phyloP scores from a whole-genome alignment of 345 rosid species.

The Heritiera littoralis region DNA sequence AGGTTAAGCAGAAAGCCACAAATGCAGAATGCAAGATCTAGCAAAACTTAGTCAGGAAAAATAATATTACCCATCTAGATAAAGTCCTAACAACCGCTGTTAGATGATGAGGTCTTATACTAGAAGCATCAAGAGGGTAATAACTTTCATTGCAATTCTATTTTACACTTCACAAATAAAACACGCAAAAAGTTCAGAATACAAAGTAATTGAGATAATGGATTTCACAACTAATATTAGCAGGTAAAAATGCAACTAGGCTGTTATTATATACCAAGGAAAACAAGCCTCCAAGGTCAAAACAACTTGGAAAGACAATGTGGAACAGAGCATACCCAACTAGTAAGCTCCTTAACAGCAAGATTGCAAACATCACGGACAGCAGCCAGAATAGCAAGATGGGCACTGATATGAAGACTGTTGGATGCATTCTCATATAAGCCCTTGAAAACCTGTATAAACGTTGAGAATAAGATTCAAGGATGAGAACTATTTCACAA shows the following conservation, averaged over 20 bases:
- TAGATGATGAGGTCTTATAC: background rate
- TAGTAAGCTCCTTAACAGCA: constrained; percentile 92
- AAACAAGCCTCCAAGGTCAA: background rate
- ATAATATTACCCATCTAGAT: background rate
- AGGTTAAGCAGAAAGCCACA: background rate
- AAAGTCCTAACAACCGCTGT: background rate
- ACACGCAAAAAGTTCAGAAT: background rate
- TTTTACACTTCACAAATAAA: background rate
- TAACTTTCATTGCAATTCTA: background rate
- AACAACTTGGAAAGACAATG: constrained; percentile 3
- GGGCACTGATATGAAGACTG: constrained; percentile 67
- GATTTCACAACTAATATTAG: background rate
- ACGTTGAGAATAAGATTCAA: background rate
- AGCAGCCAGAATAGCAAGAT: constrained; percentile 83
- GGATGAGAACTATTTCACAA: background rate
- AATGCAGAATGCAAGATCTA: background rate
- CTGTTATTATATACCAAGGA: background rate
- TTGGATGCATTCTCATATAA: constrained; percentile 85
- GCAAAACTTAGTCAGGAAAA: background rate
- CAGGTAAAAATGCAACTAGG: constrained; percentile 2
- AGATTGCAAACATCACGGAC: constrained; percentile 96
- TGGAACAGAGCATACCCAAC: constrained; percentile 70
- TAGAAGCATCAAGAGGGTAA: background rate
- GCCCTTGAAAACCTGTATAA: constrained; percentile 75
- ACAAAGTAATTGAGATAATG: background rate